Base-by-base conservation (phyloP, 2,329 filamentous ascomycete genomes). In the Paracoccidioides lutzii region DNA sequence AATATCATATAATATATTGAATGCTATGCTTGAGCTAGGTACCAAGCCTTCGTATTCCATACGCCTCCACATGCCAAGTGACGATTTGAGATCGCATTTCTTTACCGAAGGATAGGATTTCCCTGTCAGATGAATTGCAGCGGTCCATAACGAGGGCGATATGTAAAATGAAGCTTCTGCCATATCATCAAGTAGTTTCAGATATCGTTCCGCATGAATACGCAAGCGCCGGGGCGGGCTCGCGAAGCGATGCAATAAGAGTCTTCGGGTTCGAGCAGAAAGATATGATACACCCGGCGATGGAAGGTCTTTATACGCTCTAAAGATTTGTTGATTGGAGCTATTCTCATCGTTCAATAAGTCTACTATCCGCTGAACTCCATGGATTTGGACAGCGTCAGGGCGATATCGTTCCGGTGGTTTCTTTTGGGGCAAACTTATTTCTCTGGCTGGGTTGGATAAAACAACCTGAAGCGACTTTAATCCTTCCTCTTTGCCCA, bases 1-100 rank as follows among this genome's bases (percentile, higher is more conserved):
- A 9, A 89, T 80, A 65, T 96, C 87, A 63, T 95, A 96, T 10
- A 98, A 78, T 49, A 96, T 86, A 66, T 93, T 95, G 71, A 98
- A 94, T 0, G 91, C 95, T n/a, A 90, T 84, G 51, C 82, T 78
- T 62, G 86, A 87, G 40, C 80, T 84, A 61, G 74, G 73, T 12
- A 89, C 69, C 0, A 80, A 78, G 1, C 83, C 83, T 4, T 81
- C 73, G 49, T 80, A 77, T 69, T 98, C 93, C 90, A 97, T 97
- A 63, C 93, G 83, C 60, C 81, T 83, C 90, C 91, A 98, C 30
- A 94, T 71, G 50, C 82, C 79, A 48, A 98, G 75, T 0, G 88
- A 84, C 4, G 81, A 78, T 68, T 87, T 75, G 45, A 88, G 70
- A 67, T 90, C 79, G 43, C 78, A 64, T 46, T 78, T 75, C 48